These are phyloP conservation scores for Sarocladiaceae sp. DNA, from an alignment of 2,329 filamentous ascomycete species.

Conservation along the genomic window DNA sequence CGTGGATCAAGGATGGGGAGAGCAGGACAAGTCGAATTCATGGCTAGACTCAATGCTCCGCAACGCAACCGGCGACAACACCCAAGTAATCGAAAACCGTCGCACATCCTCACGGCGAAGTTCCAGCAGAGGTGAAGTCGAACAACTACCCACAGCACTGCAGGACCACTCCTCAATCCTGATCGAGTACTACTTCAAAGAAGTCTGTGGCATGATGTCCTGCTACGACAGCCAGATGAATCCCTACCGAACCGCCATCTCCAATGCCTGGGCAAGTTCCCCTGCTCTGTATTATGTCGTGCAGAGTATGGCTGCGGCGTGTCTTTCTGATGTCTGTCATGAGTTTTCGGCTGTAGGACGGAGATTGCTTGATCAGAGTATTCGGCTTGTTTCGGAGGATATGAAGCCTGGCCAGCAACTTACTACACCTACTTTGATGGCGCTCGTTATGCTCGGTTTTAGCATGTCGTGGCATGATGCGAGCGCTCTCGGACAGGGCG, in stretches of 20 bases:
- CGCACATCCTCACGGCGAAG: not conserved
- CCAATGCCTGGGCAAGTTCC: conserved; percentile 53
- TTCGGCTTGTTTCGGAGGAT: conserved; percentile 46
- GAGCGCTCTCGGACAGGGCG: conserved; percentile 14
- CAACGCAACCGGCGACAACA: not conserved
- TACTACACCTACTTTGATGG: conserved; percentile 13
- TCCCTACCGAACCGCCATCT: conserved; percentile 55
- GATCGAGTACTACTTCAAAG: conserved; percentile 61
- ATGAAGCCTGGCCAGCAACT: conserved; percentile 24
- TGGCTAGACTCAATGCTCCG: not conserved
- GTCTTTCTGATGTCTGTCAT: conserved; percentile 46
- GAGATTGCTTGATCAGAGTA: conserved; percentile 41
- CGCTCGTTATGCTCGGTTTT: conserved; percentile 17
- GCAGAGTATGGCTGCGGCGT: conserved; percentile 61
- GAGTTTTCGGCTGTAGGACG: conserved; percentile 46
- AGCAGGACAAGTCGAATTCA: not conserved
- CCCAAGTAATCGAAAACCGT: not conserved
- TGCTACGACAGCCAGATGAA: conserved; percentile 60
- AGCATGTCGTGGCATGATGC: conserved; percentile 18
- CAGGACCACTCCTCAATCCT: conserved; percentile 47
- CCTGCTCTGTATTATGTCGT: conserved; percentile 56
- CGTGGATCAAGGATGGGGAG: not conserved
- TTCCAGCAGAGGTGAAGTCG: not conserved
- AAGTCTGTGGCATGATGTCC: conserved; percentile 58
- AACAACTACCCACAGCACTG: conserved; percentile 11